A percentile compares a stretch with the other conserved stretches of the same genome.
Evolutionary conservation across 2,329 filamentous ascomycete genomes (phyloP).

Genomic region (Claviceps fusiformis): DNA sequence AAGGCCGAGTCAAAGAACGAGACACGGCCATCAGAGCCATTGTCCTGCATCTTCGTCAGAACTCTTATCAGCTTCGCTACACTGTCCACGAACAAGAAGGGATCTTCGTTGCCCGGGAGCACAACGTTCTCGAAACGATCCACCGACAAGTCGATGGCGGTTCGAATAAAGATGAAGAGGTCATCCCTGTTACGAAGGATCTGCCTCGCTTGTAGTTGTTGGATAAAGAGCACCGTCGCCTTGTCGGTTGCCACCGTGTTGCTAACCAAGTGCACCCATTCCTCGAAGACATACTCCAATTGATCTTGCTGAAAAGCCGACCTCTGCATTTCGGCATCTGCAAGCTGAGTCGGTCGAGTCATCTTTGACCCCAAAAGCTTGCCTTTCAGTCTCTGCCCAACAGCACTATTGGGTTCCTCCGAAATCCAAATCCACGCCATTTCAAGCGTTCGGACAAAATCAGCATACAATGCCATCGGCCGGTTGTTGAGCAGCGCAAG

Average conservation of each 20-base stretch:
- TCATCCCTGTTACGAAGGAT: constrained; percentile 64
- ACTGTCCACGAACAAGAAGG: constrained; percentile 57
- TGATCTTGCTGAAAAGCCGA: constrained; percentile 55
- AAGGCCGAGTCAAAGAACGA: constrained; percentile 67
- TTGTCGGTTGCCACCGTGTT: constrained; percentile 65
- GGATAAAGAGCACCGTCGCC: constrained; percentile 61
- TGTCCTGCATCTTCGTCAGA: constrained; percentile 59
- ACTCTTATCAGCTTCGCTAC: constrained; percentile 67
- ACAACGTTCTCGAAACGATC: constrained; percentile 62
- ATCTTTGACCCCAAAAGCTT: constrained; percentile 35
- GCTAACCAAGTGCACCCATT: constrained; percentile 78
- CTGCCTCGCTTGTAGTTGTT: constrained; percentile 64
- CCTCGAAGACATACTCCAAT: constrained; percentile 88
- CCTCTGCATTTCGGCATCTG: constrained; percentile 34
- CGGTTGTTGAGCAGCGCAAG: constrained; percentile 65
- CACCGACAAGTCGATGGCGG: constrained; percentile 68
- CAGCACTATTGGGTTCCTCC: constrained; percentile 51
- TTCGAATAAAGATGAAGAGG: constrained; percentile 64
- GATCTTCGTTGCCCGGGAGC: constrained; percentile 45
- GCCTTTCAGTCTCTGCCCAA: constrained; percentile 58
- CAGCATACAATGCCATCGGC: constrained; percentile 65
- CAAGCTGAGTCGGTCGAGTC: constrained; percentile 27
- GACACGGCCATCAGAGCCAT: constrained; percentile 49
- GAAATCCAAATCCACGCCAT: constrained; percentile 69
- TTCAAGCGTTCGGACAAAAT: constrained; percentile 74